Base-by-base conservation (phyloP, 768 basidiomycete genomes). In the Hypholoma fasciculare region DNA sequence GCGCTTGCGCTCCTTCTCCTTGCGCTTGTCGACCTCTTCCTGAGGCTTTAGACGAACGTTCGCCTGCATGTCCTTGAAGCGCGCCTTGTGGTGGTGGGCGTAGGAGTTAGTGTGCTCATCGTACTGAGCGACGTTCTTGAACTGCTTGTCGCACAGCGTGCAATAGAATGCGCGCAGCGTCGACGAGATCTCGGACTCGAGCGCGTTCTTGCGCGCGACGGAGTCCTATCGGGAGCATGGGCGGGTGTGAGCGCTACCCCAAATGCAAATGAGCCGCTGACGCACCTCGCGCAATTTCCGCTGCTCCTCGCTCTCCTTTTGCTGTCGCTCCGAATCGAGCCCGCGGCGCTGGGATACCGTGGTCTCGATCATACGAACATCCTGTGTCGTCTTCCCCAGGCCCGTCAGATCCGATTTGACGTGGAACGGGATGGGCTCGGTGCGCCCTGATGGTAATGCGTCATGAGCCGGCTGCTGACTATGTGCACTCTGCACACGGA, bases 61-160 rank as follows among this genome's bases (percentile, higher is more conserved):
- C 27, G 85, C 84, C 74, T 92, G 89, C 89, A 93, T 90, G 63
- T 93, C 91, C 63, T 77, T 87, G 69, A 87, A 82, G 49, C 92
- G 87, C 37, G 87, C 87, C 72, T 89, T 92, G 74, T 92, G 92
- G 64, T 91, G 89, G 66, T 93, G 91, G 0, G 90, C 89, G 63
- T 92, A 93, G 7, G 92, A 92, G 66, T 93, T 94, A 54, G 89
- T 90, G 71, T 94, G 92, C 66, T 94, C 92, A 62, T 94, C 92
- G 64, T 90, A 94, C 66, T 92, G 92, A 0, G 90, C 86, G 17
- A 94, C 89, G 49, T 82, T 94, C 69, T 87, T 82, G 74, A 93
- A 94, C 69, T 94, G 92, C 69, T 93, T 93, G 60, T 92, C 90
- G 75, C 92, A 94, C 17, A 92, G 79, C 23, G 78, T 73, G 69